Evolutionary conservation across 2,329 filamentous ascomycete genomes (phyloP).

Genomic region (Fusarium kyushuense): DNA sequence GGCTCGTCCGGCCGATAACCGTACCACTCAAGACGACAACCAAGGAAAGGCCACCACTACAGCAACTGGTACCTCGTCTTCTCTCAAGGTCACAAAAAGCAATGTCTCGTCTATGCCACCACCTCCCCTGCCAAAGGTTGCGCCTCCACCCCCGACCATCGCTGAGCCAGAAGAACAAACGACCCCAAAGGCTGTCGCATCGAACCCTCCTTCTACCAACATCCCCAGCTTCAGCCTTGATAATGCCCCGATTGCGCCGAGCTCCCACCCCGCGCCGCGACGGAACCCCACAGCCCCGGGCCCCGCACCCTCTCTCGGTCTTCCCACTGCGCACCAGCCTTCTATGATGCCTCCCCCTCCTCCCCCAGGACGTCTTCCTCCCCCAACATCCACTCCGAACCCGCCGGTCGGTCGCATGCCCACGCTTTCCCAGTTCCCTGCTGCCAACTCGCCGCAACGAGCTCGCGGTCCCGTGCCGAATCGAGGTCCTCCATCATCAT

Average conservation of each 20-base stretch:
- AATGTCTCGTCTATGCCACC: constrained; percentile 55
- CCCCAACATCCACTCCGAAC: constrained; percentile 26
- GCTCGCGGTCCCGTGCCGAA: constrained; percentile 59
- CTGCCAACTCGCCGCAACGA: constrained; percentile 64
- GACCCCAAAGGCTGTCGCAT: constrained; percentile 63
- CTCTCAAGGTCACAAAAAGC: constrained; percentile 13
- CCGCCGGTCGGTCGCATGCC: constrained; percentile 50
- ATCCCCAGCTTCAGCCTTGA: constrained; percentile 64
- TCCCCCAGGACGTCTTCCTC: constrained; percentile 36
- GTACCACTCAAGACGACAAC: constrained; percentile 31
- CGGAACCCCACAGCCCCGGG: constrained; percentile 34
- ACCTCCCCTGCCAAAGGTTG: constrained; percentile 53
- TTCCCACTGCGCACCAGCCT: constrained; percentile 12
- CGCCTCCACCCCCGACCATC: constrained; percentile 40
- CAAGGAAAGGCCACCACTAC: constrained; percentile 19
- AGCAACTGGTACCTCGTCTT: constrained; percentile 7
- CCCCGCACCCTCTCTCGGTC: constrained; percentile 20
- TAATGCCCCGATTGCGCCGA: constrained; percentile 42
- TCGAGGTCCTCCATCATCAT: constrained; percentile 51
- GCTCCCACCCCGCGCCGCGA: constrained; percentile 31
- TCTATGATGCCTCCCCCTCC: constrained; percentile 51
- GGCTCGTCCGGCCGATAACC: constrained; percentile 44
- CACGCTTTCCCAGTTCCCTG: constrained; percentile 61
- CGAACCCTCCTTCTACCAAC: constrained; percentile 40
- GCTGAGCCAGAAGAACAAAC: constrained; percentile 56